Evolutionary conservation across 768 basidiomycete genomes (phyloP), one percentile per base, ranked within the genome.

Genomic region (Leccinum ochraceum): DNA sequence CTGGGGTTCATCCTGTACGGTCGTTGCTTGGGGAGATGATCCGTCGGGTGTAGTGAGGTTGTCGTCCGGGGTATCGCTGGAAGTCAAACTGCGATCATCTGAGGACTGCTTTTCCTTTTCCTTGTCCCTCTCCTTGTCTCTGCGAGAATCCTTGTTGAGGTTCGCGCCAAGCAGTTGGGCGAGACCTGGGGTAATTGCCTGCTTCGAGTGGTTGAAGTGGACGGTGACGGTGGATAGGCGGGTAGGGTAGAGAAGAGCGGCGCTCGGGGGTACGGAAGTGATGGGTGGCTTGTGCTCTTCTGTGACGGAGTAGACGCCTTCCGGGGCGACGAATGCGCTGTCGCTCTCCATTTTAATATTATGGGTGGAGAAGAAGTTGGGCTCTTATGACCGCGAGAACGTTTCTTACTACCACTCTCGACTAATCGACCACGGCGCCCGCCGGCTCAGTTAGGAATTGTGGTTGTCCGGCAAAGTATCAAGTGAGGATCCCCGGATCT

Each of bases 231-330:
- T 81, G 56, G 86, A 85, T 39, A 92, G 77, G 39, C 79, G 82
- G 58, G 91, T 86, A 8, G 90, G 87, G 69, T 81, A 85, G 13
- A 71, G 66, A 66, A 61, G 76, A 32, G 74, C 63, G 53, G 67
- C 67, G 59, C 70, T 70, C 51, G 76, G 69, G 51, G 76, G 75
- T 55, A 75, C 75, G 62, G 81, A 80, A 53, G 78, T 66, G 36
- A 78, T 71, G 49, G 81, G 76, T 0, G 89, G 86, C 73, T 87
- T 92, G 80, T 90, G 87, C 69, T 94, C 93, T 67, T 94, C 92
- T 17, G 88, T 91, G 71, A 92, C 83, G 26, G 90, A 88, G 78
- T 94, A 94, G 48, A 94, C 90, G 66, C 92, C 92, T 75, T 94
- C 92, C 56, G 92, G 92, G 36, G 92, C 92, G 50, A 93, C 88